A percentile compares a stretch with the other conserved stretches of the same genome.
phyloP scores from a whole-genome alignment of 495 filamentous ascomycete species.

The Penicillium cosmopolitanum region DNA sequence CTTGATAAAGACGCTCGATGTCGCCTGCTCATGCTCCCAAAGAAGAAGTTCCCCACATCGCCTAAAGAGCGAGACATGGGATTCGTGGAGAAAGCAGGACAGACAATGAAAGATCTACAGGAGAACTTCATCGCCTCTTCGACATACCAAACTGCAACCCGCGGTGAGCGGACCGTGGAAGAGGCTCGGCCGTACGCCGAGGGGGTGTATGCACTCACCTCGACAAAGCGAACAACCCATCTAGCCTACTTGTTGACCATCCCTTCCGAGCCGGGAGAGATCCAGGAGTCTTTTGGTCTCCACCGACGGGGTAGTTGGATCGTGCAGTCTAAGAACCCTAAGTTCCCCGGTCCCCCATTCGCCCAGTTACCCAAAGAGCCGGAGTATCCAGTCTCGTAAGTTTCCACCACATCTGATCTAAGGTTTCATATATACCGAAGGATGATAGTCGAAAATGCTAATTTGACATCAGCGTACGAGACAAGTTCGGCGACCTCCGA shows the following conservation, averaged over 20 bases:
- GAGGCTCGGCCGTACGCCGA: slow-evolving; percentile 78
- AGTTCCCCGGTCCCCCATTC: slow-evolving; percentile 64
- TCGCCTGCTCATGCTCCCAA: slow-evolving; percentile 78
- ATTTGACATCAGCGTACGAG: slow-evolving; percentile 51
- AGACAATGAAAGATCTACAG: slow-evolving; percentile 70
- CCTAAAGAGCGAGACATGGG: slow-evolving; percentile 75
- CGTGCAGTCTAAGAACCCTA: slow-evolving; percentile 79
- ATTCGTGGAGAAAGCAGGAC: slow-evolving; percentile 79
- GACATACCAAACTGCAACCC: slow-evolving; percentile 79
- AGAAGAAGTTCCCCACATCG: slow-evolving; percentile 80
- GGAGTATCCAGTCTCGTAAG: slow-evolving; percentile 75
- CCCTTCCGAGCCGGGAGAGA: slow-evolving; percentile 68
- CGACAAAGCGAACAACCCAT: slow-evolving; percentile 70
- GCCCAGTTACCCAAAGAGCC: slow-evolving; percentile 66
- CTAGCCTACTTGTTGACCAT: slow-evolving; percentile 83
- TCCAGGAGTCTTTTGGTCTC: slow-evolving; percentile 80
- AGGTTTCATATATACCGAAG: neutral
- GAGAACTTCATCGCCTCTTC: slow-evolving; percentile 67
- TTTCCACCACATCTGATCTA: neutral
- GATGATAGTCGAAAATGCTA: neutral
- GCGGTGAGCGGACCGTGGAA: slow-evolving; percentile 68
- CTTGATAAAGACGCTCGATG: slow-evolving; percentile 63
- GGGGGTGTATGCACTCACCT: slow-evolving; percentile 84
- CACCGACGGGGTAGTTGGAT: slow-evolving; percentile 75
- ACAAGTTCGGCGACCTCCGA: slow-evolving; percentile 73